Base-by-base conservation (phyloP, 1,284 basidiomycete genomes). In the Chalciporus sp. region DNA sequence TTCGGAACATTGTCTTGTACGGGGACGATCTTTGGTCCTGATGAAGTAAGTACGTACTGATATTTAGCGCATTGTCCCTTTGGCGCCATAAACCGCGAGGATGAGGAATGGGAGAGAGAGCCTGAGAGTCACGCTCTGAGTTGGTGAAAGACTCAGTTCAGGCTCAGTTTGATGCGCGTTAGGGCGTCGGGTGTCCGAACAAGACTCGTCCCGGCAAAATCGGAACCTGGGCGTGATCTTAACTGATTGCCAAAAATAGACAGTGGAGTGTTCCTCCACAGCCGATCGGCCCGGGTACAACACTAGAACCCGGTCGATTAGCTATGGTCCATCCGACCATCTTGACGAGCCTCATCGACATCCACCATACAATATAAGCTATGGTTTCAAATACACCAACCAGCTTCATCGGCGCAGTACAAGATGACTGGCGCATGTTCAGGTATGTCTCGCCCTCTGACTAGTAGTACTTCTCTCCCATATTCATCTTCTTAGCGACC, bases 361-460 rank as follows among this genome's bases (percentile, higher is more conserved):
- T n/a, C n/a, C n/a, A n/a, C n/a, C n/a, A n/a, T n/a, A n/a, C n/a
- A n/a, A n/a, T n/a, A n/a, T n/a, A n/a, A n/a, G n/a, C n/a, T 49
- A 65, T 53, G 61, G 19, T 17, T 26, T 43, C 42, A 48, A 47
- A 27, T 37, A 39, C 64, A 23, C 47, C 64, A 12, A 61, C 56
- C 33, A 70, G 61, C 19, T 86, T 88, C 55, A 83, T 86, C 42
- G 86, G 86, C 28, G 88, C 92, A 2, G 92, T 95, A 49, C 74
- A 89, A 65, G 93, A 95, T 65, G 88, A 92, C 61, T 95, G 90
- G 90, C 79, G 83, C 48, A 76, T 94, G 55, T 94, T 83, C 74
- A 90, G 86, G 87, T 88, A 60, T 58, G 72, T 63, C 49, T 23
- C 23, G 23, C 6, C 28, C 40, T n/a, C 47, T 48, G 39, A 50